Percentiles rank a stretch among this genome's conserved stretches.
Evolutionary conservation across 169 alveolate genomes (phyloP).

Genomic region (Amoebophrya sp.): DNA sequence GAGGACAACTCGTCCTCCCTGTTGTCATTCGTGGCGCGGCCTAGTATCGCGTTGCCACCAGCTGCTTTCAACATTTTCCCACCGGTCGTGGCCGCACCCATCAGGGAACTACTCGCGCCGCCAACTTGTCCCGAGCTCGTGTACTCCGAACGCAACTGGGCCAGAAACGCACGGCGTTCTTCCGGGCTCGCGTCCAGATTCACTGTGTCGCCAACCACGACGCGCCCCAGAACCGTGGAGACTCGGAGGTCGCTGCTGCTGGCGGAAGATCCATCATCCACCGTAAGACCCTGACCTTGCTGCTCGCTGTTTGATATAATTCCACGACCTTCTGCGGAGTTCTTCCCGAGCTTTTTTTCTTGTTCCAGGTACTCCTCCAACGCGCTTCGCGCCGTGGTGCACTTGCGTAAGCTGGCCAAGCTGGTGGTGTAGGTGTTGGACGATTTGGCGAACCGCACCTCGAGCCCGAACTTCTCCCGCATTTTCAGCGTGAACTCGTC

Average conservation of each 20-base stretch:
- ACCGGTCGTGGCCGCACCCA: no score
- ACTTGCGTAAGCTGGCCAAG: background rate
- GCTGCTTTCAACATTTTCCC: no score
- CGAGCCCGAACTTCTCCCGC: background rate
- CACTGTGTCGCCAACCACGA: background rate
- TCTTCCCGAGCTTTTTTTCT: background rate
- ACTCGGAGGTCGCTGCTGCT: background rate
- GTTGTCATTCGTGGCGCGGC: no score
- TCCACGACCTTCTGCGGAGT: background rate
- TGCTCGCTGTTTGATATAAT: background rate
- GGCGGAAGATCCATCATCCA: background rate
- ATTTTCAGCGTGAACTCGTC: background rate
- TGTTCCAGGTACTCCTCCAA: background rate
- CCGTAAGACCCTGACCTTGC: background rate
- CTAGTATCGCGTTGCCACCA: no score
- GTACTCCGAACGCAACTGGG: background rate
- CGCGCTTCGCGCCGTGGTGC: background rate
- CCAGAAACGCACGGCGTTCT: background rate
- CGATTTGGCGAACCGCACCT: background rate
- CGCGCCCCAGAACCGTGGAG: background rate
- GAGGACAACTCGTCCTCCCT: no score
- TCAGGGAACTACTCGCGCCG: no score
- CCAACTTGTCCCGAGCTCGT: no score
- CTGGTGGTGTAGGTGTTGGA: background rate
- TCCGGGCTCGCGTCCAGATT: background rate